Conservation (phyloP, 805 yeast species). For the Candida ulmi region DNA sequence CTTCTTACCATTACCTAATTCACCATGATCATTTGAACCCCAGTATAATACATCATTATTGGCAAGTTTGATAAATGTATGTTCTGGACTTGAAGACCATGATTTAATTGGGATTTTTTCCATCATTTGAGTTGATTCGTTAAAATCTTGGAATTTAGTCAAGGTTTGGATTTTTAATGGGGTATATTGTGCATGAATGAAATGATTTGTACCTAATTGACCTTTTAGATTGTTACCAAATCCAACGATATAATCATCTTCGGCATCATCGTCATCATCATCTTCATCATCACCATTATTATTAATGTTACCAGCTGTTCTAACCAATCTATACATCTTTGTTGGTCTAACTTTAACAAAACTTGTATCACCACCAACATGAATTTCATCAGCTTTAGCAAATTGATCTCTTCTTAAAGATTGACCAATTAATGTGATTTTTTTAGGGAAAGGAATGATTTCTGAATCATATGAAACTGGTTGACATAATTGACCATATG, state of each 20-base stretch:
- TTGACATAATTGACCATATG: slow-evolving; percentile 79
- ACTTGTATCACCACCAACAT: slow-evolving; percentile 69
- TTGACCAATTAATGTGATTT: slow-evolving; percentile 35
- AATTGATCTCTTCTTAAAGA: slow-evolving; percentile 36
- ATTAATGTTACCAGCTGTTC: slow-evolving; percentile 8
- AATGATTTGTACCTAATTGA: slow-evolving; percentile 77
- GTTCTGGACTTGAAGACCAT: slow-evolving; percentile 63
- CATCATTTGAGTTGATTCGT: slow-evolving; percentile 37
- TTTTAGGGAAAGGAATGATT: slow-evolving; percentile 63
- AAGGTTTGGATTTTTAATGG: slow-evolving; percentile 50
- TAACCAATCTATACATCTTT: slow-evolving; percentile 24
- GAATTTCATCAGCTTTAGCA: slow-evolving; percentile 45
- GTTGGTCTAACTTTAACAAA: slow-evolving; percentile 39
- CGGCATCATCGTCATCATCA: slow-evolving; percentile 9
- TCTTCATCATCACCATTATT: not conserved
- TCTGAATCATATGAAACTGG: slow-evolving; percentile 63
- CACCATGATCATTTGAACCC: slow-evolving; percentile 84
- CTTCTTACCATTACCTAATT: slow-evolving; percentile 77
- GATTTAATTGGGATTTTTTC: slow-evolving; percentile 42
- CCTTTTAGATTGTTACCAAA: slow-evolving; percentile 87
- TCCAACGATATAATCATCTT: slow-evolving; percentile 38
- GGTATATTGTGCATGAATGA: slow-evolving; percentile 62
- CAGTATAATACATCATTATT: slow-evolving; percentile 67
- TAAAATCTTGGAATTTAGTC: slow-evolving; percentile 44
- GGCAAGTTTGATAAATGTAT: slow-evolving; percentile 51